These are phyloP conservation scores for Diaporthe velutina DNA, from an alignment of 2,329 filamentous ascomycete genomes.

Conservation along the genomic window DNA sequence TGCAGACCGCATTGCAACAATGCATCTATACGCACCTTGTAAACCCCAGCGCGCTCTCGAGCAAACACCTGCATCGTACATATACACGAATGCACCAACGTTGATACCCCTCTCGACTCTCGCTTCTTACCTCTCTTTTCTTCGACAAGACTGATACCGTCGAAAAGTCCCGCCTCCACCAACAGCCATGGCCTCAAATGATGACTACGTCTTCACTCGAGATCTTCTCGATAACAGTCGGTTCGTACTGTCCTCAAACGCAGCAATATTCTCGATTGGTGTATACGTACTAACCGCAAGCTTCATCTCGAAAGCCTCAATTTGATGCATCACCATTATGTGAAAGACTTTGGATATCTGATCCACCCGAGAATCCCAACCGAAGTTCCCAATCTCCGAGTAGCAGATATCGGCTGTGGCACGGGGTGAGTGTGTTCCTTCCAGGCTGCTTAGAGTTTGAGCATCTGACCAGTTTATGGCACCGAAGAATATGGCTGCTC, in stretches of 20 bases:
- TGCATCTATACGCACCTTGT: too few relatives aligned
- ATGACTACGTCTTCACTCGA: conserved; percentile 3
- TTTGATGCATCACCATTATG: not conserved
- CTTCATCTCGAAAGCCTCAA: not conserved
- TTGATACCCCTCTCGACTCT: not conserved
- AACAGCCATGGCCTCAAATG: not conserved
- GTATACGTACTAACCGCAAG: not conserved
- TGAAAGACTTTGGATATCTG: not conserved
- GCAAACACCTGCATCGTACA: not conserved
- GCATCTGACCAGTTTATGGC: not conserved
- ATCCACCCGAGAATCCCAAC: not conserved
- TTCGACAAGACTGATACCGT: too few relatives aligned
- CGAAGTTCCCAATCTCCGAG: not conserved
- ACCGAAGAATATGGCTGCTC: not conserved
- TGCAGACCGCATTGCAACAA: too few relatives aligned
- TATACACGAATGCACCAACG: not conserved
- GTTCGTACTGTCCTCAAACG: not conserved
- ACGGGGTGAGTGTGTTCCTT: not conserved
- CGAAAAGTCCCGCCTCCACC: not conserved
- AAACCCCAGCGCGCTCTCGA: not conserved
- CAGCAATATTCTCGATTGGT: not conserved
- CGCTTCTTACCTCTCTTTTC: not conserved
- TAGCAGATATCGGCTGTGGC: not conserved
- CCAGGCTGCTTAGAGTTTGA: not conserved
- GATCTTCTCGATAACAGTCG: conserved; percentile 5